phyloP scores from a whole-genome alignment of 768 basidiomycete genomes.

The Serendipita sp. region DNA sequence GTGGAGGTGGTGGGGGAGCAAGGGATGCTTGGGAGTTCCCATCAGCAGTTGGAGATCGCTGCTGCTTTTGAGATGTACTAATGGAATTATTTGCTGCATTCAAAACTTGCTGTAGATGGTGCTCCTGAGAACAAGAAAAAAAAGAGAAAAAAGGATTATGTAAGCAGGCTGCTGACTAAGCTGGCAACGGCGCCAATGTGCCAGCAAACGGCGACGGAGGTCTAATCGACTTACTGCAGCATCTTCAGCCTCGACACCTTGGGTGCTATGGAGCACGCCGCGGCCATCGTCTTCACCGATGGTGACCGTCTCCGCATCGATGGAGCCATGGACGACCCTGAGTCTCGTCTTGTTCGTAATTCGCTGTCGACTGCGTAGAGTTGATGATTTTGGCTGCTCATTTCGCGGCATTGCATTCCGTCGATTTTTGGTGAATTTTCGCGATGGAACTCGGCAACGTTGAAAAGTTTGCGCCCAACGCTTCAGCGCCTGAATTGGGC shows the following conservation, averaged over 20 bases:
- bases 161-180: conserved; percentile 21
- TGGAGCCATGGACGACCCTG: conserved; percentile 62
- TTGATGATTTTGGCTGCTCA: conserved; percentile 4
- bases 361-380: conserved; percentile 58
- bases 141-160: conserved; percentile 19
- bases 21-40: conserved; percentile 13
- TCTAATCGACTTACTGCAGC: conserved; percentile 59
- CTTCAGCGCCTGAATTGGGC: background rate
- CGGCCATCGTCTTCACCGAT: conserved; percentile 71
- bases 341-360: conserved; percentile 87
- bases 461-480: conserved; percentile 1
- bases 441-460: background rate
- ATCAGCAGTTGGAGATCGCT: conserved; percentile 18
- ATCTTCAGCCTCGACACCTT: conserved; percentile 84
- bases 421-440: background rate
- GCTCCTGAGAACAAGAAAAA: conserved; percentile 25
- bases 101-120: conserved; percentile 31
- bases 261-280: conserved; percentile 61
- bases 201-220: conserved; percentile 6
- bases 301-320: conserved; percentile 66
- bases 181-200: background rate
- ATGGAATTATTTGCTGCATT: conserved; percentile 17
- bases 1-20: conserved; percentile 30
- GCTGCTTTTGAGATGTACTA: conserved; percentile 19
- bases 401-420: conserved; percentile 1